Base-by-base conservation (phyloP, 2,329 filamentous ascomycete species). In the Ophiostoma montium region DNA sequence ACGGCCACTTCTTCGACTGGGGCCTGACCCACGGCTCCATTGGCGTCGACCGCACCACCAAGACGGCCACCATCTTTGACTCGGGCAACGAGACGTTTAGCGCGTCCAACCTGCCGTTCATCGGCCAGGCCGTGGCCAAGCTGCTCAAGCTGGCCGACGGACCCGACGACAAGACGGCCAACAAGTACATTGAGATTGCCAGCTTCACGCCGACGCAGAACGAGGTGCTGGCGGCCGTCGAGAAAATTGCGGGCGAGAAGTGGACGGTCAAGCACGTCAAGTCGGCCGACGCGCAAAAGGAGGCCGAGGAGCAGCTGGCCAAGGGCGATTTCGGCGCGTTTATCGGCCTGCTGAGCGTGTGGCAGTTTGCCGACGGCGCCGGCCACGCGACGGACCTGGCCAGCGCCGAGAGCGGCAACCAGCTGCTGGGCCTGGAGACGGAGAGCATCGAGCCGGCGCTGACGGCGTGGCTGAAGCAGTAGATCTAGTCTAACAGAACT, bases 201-300 rank as follows among this genome's bases (percentile, higher is more conserved):
- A 78, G 72, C 0, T 76, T 80, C 55, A 70, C 70, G 30, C 69
- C 72, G 0, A 71, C 72, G 1, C 78, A 82, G 61, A 74, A 74
- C 16, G 67, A 82, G 54, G 61, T 84, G 2, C 58, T 82, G 1
- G 60, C 63, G 12, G 59, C 68, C 0, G 62, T 75, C 2, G 75
- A 84, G 61, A 69, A 71, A 50, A 62, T 68, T 11, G 74, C 72
- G 0, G 46, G 70, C 2, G 57, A 63, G 16, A 71, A 72, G 52
- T 80, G 71, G 67, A 63, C 66, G 0, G 64, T 79, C 2, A 67
- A 64, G 3, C 61, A 59, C 7, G 51, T 60, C 9, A 60, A 54
- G 10, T 62, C 63, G 18, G 58, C 55, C 0, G 67, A 67, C 9
- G 53, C 65, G 46, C 58, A 64, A 47, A 61, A 62, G 57, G 57